Evolutionary conservation across 2,329 filamentous ascomycete species (phyloP), one percentile per base, ranked within the genome.

Genomic region (Bertia moriformis): DNA sequence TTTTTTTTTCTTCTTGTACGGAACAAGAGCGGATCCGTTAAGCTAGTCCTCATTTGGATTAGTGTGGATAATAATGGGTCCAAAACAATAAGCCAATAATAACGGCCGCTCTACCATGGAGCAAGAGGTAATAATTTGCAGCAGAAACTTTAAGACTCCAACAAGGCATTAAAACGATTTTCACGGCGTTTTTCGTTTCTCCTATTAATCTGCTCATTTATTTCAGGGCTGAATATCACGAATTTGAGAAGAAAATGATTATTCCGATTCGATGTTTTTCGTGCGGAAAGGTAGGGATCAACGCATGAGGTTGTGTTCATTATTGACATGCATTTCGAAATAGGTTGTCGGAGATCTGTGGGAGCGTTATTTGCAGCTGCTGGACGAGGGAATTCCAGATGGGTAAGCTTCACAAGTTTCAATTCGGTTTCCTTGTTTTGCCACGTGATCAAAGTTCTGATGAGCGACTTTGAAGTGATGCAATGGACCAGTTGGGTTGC

Each of bases 181-280:
- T n/a, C n/a, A n/a, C n/a, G n/a, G n/a, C n/a, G n/a, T n/a, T n/a
- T n/a, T n/a, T n/a, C n/a, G n/a, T n/a, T n/a, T n/a, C n/a, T n/a
- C n/a, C n/a, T n/a, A n/a, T n/a, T n/a, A n/a, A n/a, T n/a, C n/a
- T n/a, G n/a, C n/a, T n/a, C n/a, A n/a, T n/a, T n/a, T n/a, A n/a
- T n/a, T n/a, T n/a, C n/a, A n/a, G 22, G 22, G 22, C 22, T 27
- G 22, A n/a, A 10, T n/a, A 27, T 27, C 22, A 27, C 22, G 7
- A 27, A n/a, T 7, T n/a, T 19, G 37, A 7, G 22, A 27, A 27
- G 22, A 27, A 27, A 10, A 98, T 98, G 91, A 98, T 98, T 63
- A 96, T 98, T 50, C 91, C 91, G 2, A 85, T 98, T 48, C 86
- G 91, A 50, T 98, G 91, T 67, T 98, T 98, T 65, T 96, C 91